Evolutionary conservation across 225 moss, liverwort and hornwort species (phyloP), one percentile per base, ranked within the genome.

Genomic region (Physcomitrellopsis africana): DNA sequence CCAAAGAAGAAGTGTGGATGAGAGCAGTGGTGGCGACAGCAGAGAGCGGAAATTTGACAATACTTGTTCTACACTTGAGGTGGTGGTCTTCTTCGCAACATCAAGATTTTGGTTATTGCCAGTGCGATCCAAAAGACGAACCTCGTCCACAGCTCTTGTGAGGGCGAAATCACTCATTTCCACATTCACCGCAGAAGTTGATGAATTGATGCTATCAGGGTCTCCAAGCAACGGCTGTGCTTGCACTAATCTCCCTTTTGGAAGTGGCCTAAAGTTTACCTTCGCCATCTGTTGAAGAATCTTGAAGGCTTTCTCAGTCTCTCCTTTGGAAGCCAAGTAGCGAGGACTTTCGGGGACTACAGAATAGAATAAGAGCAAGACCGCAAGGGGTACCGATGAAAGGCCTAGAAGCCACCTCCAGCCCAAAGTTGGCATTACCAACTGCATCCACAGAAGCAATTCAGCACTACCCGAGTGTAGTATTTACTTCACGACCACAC

Each of bases 351-450:
- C 95, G 51, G 95, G 92, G 43, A 92, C 89, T 3, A 88, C 20
- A 66, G 85, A 51, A 82, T 95, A 95, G 77, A 95, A 92, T 10
- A 91, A 37, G 68, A 95, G 89, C 77, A 95, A 69, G 58, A 91
- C 71, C 43, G 92, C 92, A 41, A 95, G 81, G 5, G 95, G 95
- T 59, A 83, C 56, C 10, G 92, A 83, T 17, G 95, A 95, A 23
- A 95, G 62, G 13, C 82, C 88, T 13, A 95, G 82, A 67, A 95
- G 89, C 92, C 92, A 95, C 77, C 95, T 80, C 95, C 95, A 95
- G 65, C 95, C 92, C 68, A 91, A 72, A 46, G 72, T 82, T 16
- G 95, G 95, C 95, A 95, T 95, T 80, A 92, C 91, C 51, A 65
- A 68, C 94, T 94, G 71, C 48, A 68, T 24, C 76, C 42, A 69